These are phyloP conservation scores for Fragilariopsis cylindrus DNA, from an alignment of 108 stramenopile genomes.

Conservation along the genomic window DNA sequence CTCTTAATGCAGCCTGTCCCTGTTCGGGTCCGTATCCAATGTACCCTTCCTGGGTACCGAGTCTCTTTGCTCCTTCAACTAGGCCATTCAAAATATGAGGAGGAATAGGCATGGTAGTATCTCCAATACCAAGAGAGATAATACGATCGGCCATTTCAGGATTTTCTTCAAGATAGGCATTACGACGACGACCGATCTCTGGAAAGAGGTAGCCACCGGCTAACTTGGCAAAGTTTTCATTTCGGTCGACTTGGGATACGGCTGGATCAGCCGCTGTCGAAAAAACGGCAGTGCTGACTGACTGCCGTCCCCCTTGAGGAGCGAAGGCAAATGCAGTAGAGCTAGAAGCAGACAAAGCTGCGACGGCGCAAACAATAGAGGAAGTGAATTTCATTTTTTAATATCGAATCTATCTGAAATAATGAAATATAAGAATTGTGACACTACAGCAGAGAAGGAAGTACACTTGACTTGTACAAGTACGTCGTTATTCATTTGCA, in stretches of 20 bases:
- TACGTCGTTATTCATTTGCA: no score
- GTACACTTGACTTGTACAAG: no score
- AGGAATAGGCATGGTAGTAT: slow-evolving; percentile 97
- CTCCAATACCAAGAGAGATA: slow-evolving; percentile 96
- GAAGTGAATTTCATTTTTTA: slow-evolving; percentile 23
- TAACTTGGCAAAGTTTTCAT: slow-evolving; percentile 90
- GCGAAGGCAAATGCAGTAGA: slow-evolving; percentile 15
- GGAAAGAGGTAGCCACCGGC: slow-evolving; percentile 95
- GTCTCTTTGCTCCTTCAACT: slow-evolving; percentile 77
- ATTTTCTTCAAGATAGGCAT: slow-evolving; percentile 85
- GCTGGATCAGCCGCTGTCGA: slow-evolving; percentile 6
- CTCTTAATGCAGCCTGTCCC: slow-evolving; percentile 81
- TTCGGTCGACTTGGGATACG: slow-evolving; percentile 67
- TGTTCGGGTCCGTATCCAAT: slow-evolving; percentile 96
- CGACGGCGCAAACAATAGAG: slow-evolving; percentile 20
- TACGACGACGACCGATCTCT: slow-evolving; percentile 95
- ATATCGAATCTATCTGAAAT: neutral
- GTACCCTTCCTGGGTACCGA: slow-evolving; percentile 94
- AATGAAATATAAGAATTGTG: neutral
- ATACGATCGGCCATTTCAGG: slow-evolving; percentile 91
- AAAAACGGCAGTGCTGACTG: slow-evolving; percentile 36
- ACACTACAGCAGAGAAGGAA: no score
- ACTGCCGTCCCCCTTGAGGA: slow-evolving; percentile 11
- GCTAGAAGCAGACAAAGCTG: slow-evolving; percentile 7
- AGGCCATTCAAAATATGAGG: slow-evolving; percentile 90